Percentiles rank a stretch among this genome's conserved stretches.
These are phyloP conservation scores for Naganishia vishniacii DNA, from an alignment of 768 basidiomycete genomes.

Conservation along the genomic window DNA sequence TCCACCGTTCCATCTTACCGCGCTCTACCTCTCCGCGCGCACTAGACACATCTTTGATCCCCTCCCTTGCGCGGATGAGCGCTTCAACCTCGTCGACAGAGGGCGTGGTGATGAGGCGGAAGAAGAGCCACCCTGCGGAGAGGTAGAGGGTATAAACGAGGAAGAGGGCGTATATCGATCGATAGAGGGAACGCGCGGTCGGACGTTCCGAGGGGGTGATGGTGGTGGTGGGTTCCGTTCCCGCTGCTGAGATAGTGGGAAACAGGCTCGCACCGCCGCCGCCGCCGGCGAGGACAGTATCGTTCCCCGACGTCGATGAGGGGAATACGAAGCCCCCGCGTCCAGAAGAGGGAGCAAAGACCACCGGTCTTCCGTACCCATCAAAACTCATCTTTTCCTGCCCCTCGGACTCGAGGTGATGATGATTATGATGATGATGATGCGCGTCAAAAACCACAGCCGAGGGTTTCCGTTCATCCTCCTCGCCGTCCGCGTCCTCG, in stretches of 20 bases:
- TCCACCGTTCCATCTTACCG: slow-evolving; percentile 64
- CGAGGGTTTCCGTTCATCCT: not conserved
- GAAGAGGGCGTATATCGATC: slow-evolving; percentile 60
- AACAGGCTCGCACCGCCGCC: too few relatives aligned
- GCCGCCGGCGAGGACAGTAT: not conserved
- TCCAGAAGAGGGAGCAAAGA: too few relatives aligned
- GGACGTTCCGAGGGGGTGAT: too few relatives aligned
- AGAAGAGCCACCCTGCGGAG: slow-evolving; percentile 64
- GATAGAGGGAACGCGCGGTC: not conserved
- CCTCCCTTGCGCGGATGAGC: not conserved
- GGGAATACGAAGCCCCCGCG: too few relatives aligned
- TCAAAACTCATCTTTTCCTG: not conserved
- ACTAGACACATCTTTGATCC: too few relatives aligned
- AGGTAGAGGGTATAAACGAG: slow-evolving; percentile 60
- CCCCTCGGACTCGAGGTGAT: too few relatives aligned
- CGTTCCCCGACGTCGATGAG: too few relatives aligned
- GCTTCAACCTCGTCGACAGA: not conserved
- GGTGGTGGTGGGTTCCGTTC: too few relatives aligned
- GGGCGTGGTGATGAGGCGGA: slow-evolving; percentile 55
- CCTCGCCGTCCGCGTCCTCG: slow-evolving; percentile 14
- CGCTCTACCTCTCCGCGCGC: slow-evolving; percentile 53
- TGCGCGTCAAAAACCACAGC: not conserved
- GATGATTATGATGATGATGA: too few relatives aligned
- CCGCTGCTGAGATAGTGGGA: too few relatives aligned
- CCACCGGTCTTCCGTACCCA: slow-evolving; percentile 13